Conservation (phyloP, 2,329 filamentous ascomycete species). For the Blastomyces percursus region DNA sequence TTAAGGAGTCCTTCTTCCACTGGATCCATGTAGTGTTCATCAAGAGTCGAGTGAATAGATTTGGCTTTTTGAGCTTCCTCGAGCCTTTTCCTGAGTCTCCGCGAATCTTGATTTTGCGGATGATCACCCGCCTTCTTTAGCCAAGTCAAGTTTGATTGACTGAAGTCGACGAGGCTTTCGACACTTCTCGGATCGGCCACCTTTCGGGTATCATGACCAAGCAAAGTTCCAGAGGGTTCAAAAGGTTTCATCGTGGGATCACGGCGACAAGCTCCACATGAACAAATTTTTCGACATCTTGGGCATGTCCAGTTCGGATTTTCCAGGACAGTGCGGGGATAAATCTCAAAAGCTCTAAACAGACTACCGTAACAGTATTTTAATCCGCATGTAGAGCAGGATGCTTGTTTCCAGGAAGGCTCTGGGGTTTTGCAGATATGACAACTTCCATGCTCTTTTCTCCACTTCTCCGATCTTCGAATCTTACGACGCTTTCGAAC, state of each 20-base stretch:
- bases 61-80: conserved; percentile 46
- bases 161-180: conserved; percentile 83
- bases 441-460: conserved; percentile 48
- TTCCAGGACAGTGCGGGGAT: conserved; percentile 73
- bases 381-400: conserved; percentile 63
- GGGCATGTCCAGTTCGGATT: conserved; percentile 79
- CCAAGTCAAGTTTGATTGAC: conserved; percentile 78
- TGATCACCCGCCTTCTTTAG: conserved; percentile 50
- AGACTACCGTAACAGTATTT: conserved; percentile 89
- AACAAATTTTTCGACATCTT: conserved; percentile 74
- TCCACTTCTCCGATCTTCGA: conserved; percentile 36
- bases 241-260: conserved; percentile 62
- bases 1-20: conserved; percentile 21
- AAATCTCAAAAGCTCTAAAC: conserved; percentile 81
- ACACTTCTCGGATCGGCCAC: conserved; percentile 86
- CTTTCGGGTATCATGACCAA: conserved; percentile 83
- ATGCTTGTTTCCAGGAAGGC: conserved; percentile 71
- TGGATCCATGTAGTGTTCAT: conserved; percentile 36
- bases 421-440: conserved; percentile 77
- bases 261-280: conserved; percentile 67
- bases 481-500: conserved; percentile 56
- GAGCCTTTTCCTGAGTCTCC: conserved; percentile 38
- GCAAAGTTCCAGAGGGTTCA: conserved; percentile 71
- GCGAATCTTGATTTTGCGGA: conserved; percentile 22
- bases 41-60: conserved; percentile 34